phyloP scores from a whole-genome alignment of 345 rosid genomes.

The Mercurialis annua region DNA sequence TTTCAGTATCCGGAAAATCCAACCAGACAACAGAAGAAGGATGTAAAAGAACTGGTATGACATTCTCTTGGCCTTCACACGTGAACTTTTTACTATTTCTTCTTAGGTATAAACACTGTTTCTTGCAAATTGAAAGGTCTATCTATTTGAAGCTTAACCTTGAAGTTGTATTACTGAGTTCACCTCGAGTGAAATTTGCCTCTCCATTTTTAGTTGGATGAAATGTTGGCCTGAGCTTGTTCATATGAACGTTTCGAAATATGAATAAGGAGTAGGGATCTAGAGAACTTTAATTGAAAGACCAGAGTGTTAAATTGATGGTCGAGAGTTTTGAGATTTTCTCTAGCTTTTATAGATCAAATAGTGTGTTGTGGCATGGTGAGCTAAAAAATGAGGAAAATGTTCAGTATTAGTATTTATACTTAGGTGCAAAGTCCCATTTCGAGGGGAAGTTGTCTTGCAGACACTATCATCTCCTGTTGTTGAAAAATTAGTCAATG shows the following conservation, averaged over 20 bases:
- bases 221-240: not conserved
- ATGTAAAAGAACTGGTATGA: constrained; percentile 82
- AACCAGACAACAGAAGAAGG: constrained; percentile 91
- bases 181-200: not conserved
- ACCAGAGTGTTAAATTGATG: not conserved
- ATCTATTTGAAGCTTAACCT: not conserved
- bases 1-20: constrained; percentile 93
- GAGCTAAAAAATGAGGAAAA: not conserved
- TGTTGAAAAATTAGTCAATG: not conserved
- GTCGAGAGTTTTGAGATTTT: not conserved
- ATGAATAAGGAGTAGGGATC: not conserved
- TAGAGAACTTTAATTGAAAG: not conserved
- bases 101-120: not conserved
- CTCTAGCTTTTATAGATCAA: not conserved
- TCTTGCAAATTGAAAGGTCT: not conserved
- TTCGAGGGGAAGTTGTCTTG: not conserved
- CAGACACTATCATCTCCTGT: not conserved
- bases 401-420: not conserved
- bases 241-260: not conserved
- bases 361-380: not conserved
- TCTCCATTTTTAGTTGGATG: not conserved
- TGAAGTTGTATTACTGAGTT: not conserved
- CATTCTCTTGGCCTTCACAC: constrained; percentile 6
- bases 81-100: no score
- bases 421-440: not conserved